Evolutionary conservation across 192 early-diverging fungal genomes (phyloP).

Genomic region (Lunasporangiospora selenospora): DNA sequence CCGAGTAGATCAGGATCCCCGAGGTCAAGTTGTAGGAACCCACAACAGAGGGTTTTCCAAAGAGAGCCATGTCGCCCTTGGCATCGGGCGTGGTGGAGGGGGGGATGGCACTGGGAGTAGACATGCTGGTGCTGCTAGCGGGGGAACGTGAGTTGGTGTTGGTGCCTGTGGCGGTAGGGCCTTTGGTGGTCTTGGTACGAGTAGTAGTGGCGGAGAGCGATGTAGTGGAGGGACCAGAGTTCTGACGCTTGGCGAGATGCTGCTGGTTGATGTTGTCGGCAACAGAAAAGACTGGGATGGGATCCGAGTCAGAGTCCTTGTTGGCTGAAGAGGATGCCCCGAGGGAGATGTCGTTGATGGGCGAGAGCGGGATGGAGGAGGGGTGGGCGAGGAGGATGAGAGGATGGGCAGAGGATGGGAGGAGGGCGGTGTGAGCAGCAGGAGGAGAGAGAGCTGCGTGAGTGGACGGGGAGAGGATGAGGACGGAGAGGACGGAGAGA

Average conservation of each 20-base stretch:
- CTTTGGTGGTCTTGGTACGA: not conserved
- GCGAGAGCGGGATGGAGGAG: not conserved
- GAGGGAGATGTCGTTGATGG: no score
- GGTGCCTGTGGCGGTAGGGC: not conserved
- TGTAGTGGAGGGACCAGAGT: no score
- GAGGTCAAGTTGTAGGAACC: conserved; percentile 34
- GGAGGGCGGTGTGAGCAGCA: not conserved
- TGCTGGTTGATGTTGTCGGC: not conserved
- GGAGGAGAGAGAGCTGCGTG: not conserved
- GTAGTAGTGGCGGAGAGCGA: not conserved
- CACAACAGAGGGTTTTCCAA: conserved; percentile 30
- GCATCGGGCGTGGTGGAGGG: conserved; percentile 4
- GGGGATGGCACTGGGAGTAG: not conserved
- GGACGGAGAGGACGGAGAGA: not conserved
- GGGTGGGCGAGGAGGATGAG: conserved; percentile 1
- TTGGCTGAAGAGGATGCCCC: no score
- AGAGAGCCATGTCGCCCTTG: conserved; percentile 33
- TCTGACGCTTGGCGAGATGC: conserved; percentile 8
- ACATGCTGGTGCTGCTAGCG: not conserved
- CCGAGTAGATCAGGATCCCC: conserved; percentile 31
- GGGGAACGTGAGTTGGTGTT: not conserved
- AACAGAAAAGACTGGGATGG: no score
- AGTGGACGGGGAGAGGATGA: no score
- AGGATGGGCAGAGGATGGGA: not conserved
- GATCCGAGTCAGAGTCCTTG: no score